Evolutionary conservation across 805 yeast genomes (phyloP), one percentile per base, ranked within the genome.

Genomic region (Nakazawaea peltata): DNA sequence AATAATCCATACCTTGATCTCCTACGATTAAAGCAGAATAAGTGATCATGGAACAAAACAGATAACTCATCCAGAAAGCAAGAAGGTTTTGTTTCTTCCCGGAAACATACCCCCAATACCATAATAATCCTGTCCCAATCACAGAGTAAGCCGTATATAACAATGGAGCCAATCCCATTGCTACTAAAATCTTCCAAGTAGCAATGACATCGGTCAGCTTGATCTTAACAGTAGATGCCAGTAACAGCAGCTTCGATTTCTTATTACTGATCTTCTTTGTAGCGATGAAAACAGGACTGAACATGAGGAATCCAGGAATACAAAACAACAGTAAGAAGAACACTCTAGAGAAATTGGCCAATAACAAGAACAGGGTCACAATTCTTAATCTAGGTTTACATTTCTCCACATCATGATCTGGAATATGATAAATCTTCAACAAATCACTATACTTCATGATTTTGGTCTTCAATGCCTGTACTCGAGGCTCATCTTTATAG

Each of bases 181-280:
- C 77, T 26, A 90, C 86, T 43, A 92, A 65, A 31, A 92, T 80
- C 57, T 92, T 92, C 98, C 98, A 92, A 1, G 97, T 88, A 2
- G 97, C 97, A 41, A 92, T 73, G 18, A 92, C 97, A 56, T 92
- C 98, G 39, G 77, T 81, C 13, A 95, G 98, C 50, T 78, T 77
- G 41, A 92, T 79, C 54, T 92, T 92, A 16, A 92, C 98, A 0
- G 87, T 71, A 0, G 97, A 87, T 6, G 71, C 79, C 9, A 87
- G 88, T 41, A 92, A 65, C 0, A 97, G 98, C 31, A 74, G 70
- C 39, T 59, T 65, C 22, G 90, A 86, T 57, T 88, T 87, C 40
- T 67, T 65, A 29, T 65, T 69, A 8, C 96, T 83, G 34, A 85
- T 81, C 31, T 59, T 61, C 50, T 83, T 84, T 7, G 95, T 77